phyloP scores from a whole-genome alignment of 768 basidiomycete genomes.

The Xerocomus spinulosus region DNA sequence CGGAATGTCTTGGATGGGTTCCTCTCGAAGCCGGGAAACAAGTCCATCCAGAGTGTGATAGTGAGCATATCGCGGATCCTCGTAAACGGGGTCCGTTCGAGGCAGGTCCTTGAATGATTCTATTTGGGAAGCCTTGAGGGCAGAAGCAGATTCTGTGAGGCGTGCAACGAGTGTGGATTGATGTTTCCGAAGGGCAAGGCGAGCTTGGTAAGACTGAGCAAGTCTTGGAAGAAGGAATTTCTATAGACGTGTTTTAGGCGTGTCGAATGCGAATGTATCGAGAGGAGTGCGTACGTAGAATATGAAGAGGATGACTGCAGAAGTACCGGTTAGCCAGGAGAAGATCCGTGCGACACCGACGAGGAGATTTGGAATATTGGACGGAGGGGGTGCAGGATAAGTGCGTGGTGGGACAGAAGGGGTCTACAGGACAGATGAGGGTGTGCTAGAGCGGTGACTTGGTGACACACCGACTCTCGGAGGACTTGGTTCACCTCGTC shows the following conservation, averaged over 20 bases:
- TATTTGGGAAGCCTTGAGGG: slow-evolving; percentile 51
- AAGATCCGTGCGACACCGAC: slow-evolving; percentile 56
- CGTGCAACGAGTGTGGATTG: slow-evolving; percentile 52
- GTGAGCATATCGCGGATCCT: slow-evolving; percentile 39
- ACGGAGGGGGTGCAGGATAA: slow-evolving; percentile 68
- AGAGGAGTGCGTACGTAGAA: slow-evolving; percentile 54
- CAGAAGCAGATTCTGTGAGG: slow-evolving; percentile 52
- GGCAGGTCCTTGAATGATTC: slow-evolving; percentile 58
- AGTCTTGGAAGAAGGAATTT: slow-evolving; percentile 67
- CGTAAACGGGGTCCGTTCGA: slow-evolving; percentile 45
- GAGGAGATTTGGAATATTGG: slow-evolving; percentile 63
- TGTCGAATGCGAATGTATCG: neutral
- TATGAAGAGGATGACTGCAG: slow-evolving; percentile 51
- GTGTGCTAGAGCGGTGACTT: neutral
- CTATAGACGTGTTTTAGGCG: slow-evolving; percentile 34
- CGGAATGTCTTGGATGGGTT: slow-evolving; percentile 34
- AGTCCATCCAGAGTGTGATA: slow-evolving; percentile 46
- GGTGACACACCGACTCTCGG: slow-evolving; percentile 46
- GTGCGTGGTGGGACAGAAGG: slow-evolving; percentile 65
- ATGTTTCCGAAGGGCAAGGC: slow-evolving; percentile 56
- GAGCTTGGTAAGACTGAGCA: slow-evolving; percentile 52
- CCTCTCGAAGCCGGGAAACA: slow-evolving; percentile 16
- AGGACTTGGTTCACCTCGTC: slow-evolving; percentile 57
- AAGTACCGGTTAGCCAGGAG: slow-evolving; percentile 63
- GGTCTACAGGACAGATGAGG: slow-evolving; percentile 20